Evolutionary conservation across 2,329 filamentous ascomycete genomes (phyloP).

Genomic region (Aureobasidium sp.): DNA sequence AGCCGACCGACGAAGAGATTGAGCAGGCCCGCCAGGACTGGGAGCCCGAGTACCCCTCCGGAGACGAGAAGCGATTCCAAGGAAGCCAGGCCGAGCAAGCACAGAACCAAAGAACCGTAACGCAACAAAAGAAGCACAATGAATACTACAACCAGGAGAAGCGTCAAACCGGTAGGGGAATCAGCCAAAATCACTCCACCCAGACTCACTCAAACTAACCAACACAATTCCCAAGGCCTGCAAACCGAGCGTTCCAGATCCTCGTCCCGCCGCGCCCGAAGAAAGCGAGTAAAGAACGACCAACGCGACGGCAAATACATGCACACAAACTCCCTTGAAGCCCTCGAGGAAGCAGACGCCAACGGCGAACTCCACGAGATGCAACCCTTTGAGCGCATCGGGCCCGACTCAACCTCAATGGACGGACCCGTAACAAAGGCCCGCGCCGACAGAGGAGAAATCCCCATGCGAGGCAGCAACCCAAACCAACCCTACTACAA

Average conservation of each 20-base stretch:
- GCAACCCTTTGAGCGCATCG: conserved; percentile 50
- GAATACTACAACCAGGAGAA: conserved; percentile 30
- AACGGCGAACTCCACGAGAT: conserved; percentile 42
- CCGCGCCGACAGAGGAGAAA: conserved; percentile 48
- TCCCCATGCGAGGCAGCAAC: conserved; percentile 47
- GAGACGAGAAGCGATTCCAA: conserved; percentile 6
- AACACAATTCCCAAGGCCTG: too few relatives aligned
- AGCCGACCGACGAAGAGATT: conserved; percentile 2
- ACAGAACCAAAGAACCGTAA: conserved; percentile 33
- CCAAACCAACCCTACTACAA: conserved; percentile 43
- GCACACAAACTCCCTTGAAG: conserved; percentile 43
- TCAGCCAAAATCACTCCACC: too few relatives aligned
- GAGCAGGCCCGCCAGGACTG: conserved; percentile 7
- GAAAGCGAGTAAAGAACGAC: conserved; percentile 40
- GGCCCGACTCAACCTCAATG: conserved; percentile 50
- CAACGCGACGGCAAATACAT: conserved; percentile 45
- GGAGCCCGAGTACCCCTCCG: conserved; percentile 11
- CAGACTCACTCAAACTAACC: conserved; percentile 22
- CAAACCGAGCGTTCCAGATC: conserved; percentile 41
- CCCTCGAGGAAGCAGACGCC: conserved; percentile 46
- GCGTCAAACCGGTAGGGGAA: conserved; percentile 30
- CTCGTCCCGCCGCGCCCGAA: conserved; percentile 40
- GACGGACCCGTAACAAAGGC: conserved; percentile 50
- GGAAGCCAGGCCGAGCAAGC: conserved; percentile 12
- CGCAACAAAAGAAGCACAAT: conserved; percentile 41